These are phyloP conservation scores for Isatis tinctoria DNA, from an alignment of 345 rosid species.

Conservation along the genomic window DNA sequence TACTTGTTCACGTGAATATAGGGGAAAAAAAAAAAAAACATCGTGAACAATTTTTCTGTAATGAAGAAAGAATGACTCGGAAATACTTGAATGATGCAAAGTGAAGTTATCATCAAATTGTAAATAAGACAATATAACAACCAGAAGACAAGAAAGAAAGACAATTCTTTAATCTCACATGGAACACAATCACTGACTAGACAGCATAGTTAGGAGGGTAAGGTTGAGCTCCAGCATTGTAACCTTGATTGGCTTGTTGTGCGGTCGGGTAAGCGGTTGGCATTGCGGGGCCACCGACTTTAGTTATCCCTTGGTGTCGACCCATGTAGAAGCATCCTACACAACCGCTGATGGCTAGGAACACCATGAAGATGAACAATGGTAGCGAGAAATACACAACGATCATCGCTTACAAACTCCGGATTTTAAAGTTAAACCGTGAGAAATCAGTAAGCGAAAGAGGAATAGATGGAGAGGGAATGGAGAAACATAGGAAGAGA, in stretches of 20 bases:
- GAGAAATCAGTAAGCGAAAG: neutral
- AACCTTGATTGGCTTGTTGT: slow-evolving; percentile 24
- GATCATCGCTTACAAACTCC: neutral
- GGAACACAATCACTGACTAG: neutral
- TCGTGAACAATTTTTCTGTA: too few species aligned
- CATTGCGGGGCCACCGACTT: neutral
- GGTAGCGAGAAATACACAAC: slow-evolving; percentile 20
- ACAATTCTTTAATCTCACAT: neutral
- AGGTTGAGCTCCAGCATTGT: slow-evolving; percentile 25
- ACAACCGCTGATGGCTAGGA: slow-evolving; percentile 17
- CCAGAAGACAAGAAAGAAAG: neutral
- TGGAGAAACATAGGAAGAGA: slow-evolving; percentile 1
- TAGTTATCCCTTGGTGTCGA: slow-evolving; percentile 3
- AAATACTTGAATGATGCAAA: too few species aligned
- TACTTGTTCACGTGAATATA: too few species aligned
- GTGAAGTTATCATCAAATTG: too few species aligned
- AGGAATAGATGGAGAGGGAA: neutral
- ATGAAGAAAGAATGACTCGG: neutral
- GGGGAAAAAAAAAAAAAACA: too few species aligned
- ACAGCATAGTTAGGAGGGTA: slow-evolving; percentile 21
- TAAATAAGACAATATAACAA: neutral
- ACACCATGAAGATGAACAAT: slow-evolving; percentile 20
- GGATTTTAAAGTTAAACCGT: neutral
- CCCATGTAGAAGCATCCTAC: slow-evolving; percentile 31
- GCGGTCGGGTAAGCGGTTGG: slow-evolving; percentile 12